Conservation (phyloP, 225 moss, liverwort and hornwort genomes). For the Physcomitrellopsis africana region DNA sequence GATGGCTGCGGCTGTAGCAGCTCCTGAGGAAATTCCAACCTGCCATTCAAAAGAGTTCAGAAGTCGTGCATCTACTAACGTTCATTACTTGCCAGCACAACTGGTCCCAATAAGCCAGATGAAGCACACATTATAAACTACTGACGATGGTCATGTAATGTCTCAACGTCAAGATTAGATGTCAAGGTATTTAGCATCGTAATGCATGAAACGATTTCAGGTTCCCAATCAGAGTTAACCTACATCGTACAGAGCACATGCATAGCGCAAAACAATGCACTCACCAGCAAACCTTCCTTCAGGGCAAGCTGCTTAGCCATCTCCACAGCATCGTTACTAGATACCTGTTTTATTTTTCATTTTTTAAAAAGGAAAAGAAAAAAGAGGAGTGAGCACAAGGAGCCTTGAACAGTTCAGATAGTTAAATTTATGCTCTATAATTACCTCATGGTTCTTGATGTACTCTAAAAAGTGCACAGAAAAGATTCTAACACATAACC, state of each 20-base stretch:
- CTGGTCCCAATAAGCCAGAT: not conserved
- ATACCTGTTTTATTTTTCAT: slow-evolving; percentile 54
- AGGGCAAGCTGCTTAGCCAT: slow-evolving; percentile 81
- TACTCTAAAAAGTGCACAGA: slow-evolving; percentile 1
- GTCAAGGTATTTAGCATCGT: too few species aligned
- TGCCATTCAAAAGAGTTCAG: slow-evolving; percentile 27
- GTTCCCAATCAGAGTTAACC: not conserved
- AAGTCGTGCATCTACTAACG: not conserved
- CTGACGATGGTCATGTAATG: not conserved
- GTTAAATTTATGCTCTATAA: not conserved
- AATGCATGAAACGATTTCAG: not conserved
- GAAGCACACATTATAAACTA: not conserved
- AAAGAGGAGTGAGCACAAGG: not conserved
- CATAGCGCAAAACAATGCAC: not conserved
- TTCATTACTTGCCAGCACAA: not conserved
- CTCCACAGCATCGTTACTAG: slow-evolving; percentile 77
- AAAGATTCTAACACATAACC: not conserved
- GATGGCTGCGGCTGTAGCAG: slow-evolving; percentile 75
- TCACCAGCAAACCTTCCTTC: slow-evolving; percentile 84
- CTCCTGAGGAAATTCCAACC: slow-evolving; percentile 86
- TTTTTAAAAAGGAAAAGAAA: too few species aligned
- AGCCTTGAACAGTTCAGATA: not conserved
- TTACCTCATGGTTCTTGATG: not conserved
- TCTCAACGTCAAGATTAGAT: not conserved
- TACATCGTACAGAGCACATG: not conserved